Evolutionary conservation across 2,329 filamentous ascomycete genomes (phyloP).

Genomic region (Botrytis elliptica): DNA sequence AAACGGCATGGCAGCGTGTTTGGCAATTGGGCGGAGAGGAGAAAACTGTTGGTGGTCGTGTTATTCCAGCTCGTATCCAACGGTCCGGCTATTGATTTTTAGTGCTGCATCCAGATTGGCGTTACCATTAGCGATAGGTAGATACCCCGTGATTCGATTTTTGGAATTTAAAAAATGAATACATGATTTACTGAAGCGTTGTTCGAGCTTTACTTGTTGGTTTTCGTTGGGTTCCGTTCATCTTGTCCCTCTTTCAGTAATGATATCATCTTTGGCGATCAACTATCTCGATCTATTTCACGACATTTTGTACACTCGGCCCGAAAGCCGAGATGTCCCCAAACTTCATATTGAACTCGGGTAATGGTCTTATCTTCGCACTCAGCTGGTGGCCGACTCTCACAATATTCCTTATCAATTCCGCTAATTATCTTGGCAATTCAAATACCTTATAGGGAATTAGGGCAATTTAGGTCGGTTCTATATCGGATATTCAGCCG

Average conservation of each 20-base stretch:
- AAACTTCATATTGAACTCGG: not conserved
- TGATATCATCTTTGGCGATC: not conserved
- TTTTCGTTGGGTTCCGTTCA: too few species aligned
- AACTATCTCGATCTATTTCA: not conserved
- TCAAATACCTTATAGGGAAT: too few species aligned
- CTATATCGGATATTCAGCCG: too few species aligned
- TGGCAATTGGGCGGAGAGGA: constrained; percentile 3
- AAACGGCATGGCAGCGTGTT: constrained; percentile 1
- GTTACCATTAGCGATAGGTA: not conserved
- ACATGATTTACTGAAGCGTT: not conserved
- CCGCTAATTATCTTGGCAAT: not conserved
- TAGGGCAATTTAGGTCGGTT: too few species aligned
- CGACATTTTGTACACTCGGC: not conserved
- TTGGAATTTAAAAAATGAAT: not conserved
- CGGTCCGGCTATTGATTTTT: constrained; percentile 7
- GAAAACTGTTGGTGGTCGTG: constrained; percentile 6
- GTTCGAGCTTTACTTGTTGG: not conserved
- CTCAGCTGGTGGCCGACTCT: not conserved
- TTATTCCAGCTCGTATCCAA: constrained; percentile 8
- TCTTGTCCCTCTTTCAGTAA: too few species aligned
- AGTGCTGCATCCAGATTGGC: not conserved
- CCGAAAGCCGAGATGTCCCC: not conserved
- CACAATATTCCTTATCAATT: not conserved
- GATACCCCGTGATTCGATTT: constrained; percentile 3
- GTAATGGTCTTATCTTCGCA: too few species aligned